Percentiles rank a stretch among this genome's conserved stretches.
These are phyloP conservation scores for Ophiostoma pallidulum DNA, from an alignment of 2,329 filamentous ascomycete genomes.

Conservation along the genomic window DNA sequence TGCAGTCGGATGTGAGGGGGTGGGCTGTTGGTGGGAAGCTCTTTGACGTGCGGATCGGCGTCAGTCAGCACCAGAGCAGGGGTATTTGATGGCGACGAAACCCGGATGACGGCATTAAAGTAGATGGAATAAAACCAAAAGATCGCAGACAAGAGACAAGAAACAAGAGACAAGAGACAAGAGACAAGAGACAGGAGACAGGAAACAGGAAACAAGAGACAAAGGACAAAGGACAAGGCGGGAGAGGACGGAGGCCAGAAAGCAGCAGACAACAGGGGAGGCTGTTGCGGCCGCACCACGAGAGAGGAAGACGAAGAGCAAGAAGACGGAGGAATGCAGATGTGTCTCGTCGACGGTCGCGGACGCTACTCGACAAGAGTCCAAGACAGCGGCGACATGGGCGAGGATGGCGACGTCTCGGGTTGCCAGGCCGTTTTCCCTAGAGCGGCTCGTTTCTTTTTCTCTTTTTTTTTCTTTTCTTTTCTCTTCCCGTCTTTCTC, in stretches of 20 bases:
- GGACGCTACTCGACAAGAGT: neutral
- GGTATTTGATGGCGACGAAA: neutral
- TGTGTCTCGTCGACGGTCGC: neutral
- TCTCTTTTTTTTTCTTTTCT: too few relatives aligned
- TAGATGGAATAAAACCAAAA: neutral
- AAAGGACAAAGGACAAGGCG: neutral
- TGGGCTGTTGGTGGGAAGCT: conserved; percentile 4
- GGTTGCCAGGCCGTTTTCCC: neutral
- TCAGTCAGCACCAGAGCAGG: conserved; percentile 9
- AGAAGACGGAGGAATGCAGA: neutral
- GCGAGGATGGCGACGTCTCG: neutral
- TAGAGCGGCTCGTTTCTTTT: neutral
- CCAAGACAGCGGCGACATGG: conserved; percentile 2
- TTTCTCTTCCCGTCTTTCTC: too few relatives aligned
- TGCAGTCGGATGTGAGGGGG: neutral
- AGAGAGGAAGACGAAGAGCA: neutral
- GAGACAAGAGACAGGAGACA: neutral
- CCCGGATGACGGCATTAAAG: neutral
- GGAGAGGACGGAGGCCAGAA: too few relatives aligned
- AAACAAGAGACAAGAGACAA: neutral
- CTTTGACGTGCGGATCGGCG: conserved; percentile 7
- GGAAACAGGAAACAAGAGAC: neutral
- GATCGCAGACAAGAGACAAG: neutral
- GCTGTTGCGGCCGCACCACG: too few relatives aligned
- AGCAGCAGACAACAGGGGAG: too few relatives aligned